A percentile compares a stretch with the other conserved stretches of the same genome.
Evolutionary conservation across 2,329 filamentous ascomycete species (phyloP).

Genomic region (Pseudogymnoascus destructans): DNA sequence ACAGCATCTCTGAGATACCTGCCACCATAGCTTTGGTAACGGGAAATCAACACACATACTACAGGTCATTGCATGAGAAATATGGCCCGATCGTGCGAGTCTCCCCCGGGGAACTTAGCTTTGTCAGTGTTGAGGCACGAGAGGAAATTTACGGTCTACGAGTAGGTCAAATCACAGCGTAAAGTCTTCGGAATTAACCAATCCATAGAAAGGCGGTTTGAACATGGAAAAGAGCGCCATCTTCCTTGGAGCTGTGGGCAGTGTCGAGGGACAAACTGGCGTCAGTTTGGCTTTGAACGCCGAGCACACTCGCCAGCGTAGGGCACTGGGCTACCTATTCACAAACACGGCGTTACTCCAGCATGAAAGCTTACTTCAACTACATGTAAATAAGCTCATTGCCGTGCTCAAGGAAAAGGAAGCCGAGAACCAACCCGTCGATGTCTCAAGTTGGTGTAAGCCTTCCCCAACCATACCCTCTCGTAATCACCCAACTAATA

Average conservation of each 20-base stretch:
- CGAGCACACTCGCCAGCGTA: neutral
- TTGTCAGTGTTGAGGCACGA: conserved; percentile 25
- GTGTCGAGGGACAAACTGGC: neutral
- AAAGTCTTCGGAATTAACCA: neutral
- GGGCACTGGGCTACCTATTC: neutral
- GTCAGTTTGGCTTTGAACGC: neutral
- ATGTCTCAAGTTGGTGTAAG: conserved; percentile 1
- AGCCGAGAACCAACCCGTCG: neutral
- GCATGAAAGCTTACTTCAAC: neutral
- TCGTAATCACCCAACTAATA: neutral
- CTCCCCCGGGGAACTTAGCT: conserved; percentile 26
- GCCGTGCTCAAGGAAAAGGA: neutral
- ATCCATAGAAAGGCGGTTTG: neutral
- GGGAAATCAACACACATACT: neutral
- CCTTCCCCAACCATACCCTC: neutral
- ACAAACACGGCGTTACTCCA: neutral
- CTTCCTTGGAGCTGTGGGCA: neutral
- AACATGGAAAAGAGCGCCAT: neutral
- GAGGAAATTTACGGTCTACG: conserved; percentile 20
- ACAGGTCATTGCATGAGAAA: conserved; percentile 17
- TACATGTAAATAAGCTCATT: neutral
- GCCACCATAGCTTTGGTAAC: neutral
- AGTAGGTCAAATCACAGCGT: neutral
- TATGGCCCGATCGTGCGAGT: conserved; percentile 27
- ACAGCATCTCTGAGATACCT: neutral